Evolutionary conservation across 345 rosid genomes (phyloP).

Genomic region (Iberis pinnata): DNA sequence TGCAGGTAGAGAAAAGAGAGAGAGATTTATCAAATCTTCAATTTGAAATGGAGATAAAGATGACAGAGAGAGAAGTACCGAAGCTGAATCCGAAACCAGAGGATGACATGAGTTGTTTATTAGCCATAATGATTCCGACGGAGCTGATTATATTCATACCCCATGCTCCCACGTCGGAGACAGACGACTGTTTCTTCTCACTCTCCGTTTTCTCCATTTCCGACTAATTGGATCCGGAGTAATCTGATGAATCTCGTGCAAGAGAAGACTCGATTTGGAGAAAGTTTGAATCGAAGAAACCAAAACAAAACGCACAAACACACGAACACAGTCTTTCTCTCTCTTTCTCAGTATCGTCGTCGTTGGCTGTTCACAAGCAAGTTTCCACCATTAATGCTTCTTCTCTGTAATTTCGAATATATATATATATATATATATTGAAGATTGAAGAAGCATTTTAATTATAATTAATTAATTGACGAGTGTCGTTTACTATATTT

Average conservation of each 20-base stretch:
- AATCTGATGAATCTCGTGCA: conserved; percentile 1
- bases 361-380: conserved; percentile 13
- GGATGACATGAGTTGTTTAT: conserved; percentile 91
- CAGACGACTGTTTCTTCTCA: conserved; percentile 59
- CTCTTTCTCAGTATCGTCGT: not conserved
- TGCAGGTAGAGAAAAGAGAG: conserved; percentile 21
- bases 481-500: conserved; percentile 26
- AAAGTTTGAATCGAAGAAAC: conserved; percentile 12
- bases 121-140: conserved; percentile 92
- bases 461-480: conserved; percentile 4
- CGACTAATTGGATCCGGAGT: conserved; percentile 13
- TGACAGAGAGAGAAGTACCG: conserved; percentile 40
- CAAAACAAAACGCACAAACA: conserved; percentile 8
- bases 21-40: too few species aligned
- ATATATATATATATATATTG: too few species aligned
- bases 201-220: conserved; percentile 35
- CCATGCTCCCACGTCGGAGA: conserved; percentile 93
- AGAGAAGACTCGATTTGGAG: conserved; percentile 27
- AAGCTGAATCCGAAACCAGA: conserved; percentile 72
- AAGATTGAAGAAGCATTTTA: too few species aligned
- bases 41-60: not conserved
- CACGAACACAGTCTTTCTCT: conserved; percentile 15
- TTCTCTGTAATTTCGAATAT: conserved; percentile 16
- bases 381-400: conserved; percentile 20
- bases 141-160: conserved; percentile 88